A percentile compares a stretch with the other conserved stretches of the same genome.
Evolutionary conservation across 345 rosid species (phyloP).

Genomic region (Balakata baccata): DNA sequence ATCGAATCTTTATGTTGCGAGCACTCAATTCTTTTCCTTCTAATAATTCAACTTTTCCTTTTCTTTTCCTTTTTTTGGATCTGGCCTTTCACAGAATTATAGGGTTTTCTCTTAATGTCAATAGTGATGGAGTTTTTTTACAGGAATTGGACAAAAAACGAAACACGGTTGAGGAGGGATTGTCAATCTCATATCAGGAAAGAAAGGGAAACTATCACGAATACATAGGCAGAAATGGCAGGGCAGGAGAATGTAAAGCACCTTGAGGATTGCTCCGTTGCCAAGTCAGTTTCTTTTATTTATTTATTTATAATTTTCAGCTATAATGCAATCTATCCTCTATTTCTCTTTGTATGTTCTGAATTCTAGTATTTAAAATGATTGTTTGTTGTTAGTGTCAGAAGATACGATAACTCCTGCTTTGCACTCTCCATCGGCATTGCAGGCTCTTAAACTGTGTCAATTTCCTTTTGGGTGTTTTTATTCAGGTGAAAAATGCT

Average conservation of each 20-base stretch:
- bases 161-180: background rate
- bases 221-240: conserved; percentile 10
- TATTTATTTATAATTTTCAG: too few species aligned
- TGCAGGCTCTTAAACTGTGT: background rate
- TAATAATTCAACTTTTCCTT: background rate
- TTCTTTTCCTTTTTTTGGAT: background rate
- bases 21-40: background rate
- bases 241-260: conserved; percentile 23
- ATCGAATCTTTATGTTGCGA: background rate
- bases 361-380: background rate
- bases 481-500: background rate
- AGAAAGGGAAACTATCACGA: background rate
- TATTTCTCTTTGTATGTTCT: background rate
- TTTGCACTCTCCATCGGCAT: background rate
- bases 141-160: background rate
- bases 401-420: background rate
- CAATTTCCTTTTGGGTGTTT: background rate
- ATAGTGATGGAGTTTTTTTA: background rate
- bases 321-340: too few species aligned
- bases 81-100: background rate
- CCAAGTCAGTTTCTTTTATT: conserved; percentile 15
- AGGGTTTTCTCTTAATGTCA: conserved; percentile 9
- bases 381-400: background rate
- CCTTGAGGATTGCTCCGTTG: conserved; percentile 29
- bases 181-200: background rate